phyloP scores from a whole-genome alignment of 148 eudicot species.

The Fallopia convolvulus region DNA sequence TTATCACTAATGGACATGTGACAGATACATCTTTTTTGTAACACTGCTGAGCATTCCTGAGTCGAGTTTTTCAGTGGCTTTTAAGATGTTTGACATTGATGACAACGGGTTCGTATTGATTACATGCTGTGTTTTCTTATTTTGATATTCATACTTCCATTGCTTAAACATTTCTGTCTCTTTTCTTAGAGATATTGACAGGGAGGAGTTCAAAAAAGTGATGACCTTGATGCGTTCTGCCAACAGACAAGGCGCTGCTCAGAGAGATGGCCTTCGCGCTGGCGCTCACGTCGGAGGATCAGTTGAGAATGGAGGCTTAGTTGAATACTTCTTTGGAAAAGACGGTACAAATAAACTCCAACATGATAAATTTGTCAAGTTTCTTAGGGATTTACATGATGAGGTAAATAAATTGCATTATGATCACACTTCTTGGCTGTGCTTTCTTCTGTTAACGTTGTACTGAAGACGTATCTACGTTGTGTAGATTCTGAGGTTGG shows the following conservation, averaged over 20 bases:
- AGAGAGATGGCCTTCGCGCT: conserved; percentile 64
- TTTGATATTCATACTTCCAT: not conserved
- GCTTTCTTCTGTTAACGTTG: not conserved
- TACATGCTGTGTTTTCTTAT: not conserved
- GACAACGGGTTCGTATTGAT: conserved; percentile 39
- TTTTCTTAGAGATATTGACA: conserved; percentile 51
- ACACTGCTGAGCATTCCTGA: conserved; percentile 69
- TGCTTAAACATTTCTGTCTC: not conserved
- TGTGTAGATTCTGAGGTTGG: conserved; percentile 47
- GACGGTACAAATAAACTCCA: conserved; percentile 47
- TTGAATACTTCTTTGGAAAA: conserved; percentile 73
- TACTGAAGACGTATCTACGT: not conserved
- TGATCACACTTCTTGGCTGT: not conserved
- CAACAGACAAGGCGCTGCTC: conserved; percentile 80
- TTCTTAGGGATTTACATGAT: conserved; percentile 56
- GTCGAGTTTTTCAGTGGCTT: conserved; percentile 59
- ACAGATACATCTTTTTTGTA: conserved; percentile 66
- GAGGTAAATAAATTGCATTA: conserved; percentile 40
- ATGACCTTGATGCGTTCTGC: conserved; percentile 58
- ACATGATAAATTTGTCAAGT: conserved; percentile 64
- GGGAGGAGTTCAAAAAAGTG: conserved; percentile 63
- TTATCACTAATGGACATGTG: conserved; percentile 8
- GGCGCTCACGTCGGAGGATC: conserved; percentile 47
- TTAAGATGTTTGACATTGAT: conserved; percentile 64
- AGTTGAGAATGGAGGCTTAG: conserved; percentile 72